Base-by-base conservation (phyloP, 2,329 filamentous ascomycete species). In the Fusarium cyanostomum region DNA sequence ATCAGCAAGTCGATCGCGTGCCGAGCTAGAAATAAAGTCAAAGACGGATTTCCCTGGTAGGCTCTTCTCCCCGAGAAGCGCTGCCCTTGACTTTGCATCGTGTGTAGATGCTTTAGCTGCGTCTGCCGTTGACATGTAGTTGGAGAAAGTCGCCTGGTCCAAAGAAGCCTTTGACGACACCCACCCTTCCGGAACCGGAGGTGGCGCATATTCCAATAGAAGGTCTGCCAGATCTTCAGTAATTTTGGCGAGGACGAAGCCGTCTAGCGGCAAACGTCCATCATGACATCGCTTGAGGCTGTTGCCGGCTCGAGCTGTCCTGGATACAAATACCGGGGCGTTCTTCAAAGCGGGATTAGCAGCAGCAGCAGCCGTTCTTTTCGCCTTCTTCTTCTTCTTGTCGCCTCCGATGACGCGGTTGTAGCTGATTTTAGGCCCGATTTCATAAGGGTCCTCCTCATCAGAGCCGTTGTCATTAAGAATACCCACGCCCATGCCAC, bases 11-110 rank as follows among this genome's bases (percentile, higher is more conserved):
- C 89, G 87, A 48, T 94, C 89, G 60, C 95, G 88, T 4, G 91
- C 87, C 30, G 90, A 85, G 0, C 92, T 83, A 0, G 91, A 91
- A 65, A 99, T 84, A 75, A 91, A 99, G 77, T 98, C 94, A 74
- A 98, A 99, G 3, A 99, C 89, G 0, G 95, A 98, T 78, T 98
- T 97, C 1, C 92, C 92, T 0, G 94, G 94, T 1, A 98, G 80
- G 31, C 69, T 62, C 34, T 86, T 82, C 78, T 97, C 94, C 31
- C 94, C 94, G 1, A 98, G 82, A 1, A 96, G 81, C 5, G 87
- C 87, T 11, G 93, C 94, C 61, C 95, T 87, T 37, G 89, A 82
- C 71, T 87, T 89, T 1, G 92, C 89, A 73, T 96, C 88, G 8
- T 96, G 82, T 1, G 82, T 86, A 0, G 92, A 95, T 3, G 86